phyloP scores from a whole-genome alignment of 257 asterid species.

The Solanum chilense region DNA sequence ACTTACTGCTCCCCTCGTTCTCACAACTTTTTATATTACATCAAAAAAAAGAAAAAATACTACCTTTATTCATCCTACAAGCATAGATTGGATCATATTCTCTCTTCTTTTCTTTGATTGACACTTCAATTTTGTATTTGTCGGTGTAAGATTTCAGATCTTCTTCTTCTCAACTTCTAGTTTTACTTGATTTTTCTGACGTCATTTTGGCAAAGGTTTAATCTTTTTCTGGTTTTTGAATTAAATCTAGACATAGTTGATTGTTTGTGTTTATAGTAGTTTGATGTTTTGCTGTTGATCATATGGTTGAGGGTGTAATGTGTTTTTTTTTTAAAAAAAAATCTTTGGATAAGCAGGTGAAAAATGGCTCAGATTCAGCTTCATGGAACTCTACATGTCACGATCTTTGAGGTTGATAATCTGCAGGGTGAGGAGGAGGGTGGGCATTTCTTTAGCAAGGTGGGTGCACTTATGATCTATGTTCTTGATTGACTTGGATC shows the following conservation, averaged over 20 bases:
- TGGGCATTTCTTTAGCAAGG: constrained; percentile 24
- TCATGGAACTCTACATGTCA: constrained; percentile 40
- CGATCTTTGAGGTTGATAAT: constrained; percentile 30
- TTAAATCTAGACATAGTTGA: not conserved
- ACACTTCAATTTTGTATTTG: not conserved
- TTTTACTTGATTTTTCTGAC: not conserved
- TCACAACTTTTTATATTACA: not conserved
- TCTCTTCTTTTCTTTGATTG: not conserved
- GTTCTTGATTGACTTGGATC: not conserved
- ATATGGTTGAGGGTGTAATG: not conserved
- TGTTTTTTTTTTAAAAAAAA: too few species aligned
- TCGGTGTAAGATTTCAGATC: not conserved
- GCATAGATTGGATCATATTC: constrained; percentile 1
- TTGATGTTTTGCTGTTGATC: not conserved
- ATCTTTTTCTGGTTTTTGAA: not conserved
- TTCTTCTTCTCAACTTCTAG: not conserved
- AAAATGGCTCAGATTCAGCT: constrained; percentile 26
- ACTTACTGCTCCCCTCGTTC: not conserved
- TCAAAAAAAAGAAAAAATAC: too few species aligned
- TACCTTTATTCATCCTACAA: not conserved
- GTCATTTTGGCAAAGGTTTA: not conserved
- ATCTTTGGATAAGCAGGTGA: constrained; percentile 3
- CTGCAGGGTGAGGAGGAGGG: constrained; percentile 11
- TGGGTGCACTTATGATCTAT: not conserved
- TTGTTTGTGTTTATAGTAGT: not conserved